Evolutionary conservation across 169 alveolate genomes (phyloP), one percentile per base, ranked within the genome.

Genomic region (Plasmodium reichenowi): DNA sequence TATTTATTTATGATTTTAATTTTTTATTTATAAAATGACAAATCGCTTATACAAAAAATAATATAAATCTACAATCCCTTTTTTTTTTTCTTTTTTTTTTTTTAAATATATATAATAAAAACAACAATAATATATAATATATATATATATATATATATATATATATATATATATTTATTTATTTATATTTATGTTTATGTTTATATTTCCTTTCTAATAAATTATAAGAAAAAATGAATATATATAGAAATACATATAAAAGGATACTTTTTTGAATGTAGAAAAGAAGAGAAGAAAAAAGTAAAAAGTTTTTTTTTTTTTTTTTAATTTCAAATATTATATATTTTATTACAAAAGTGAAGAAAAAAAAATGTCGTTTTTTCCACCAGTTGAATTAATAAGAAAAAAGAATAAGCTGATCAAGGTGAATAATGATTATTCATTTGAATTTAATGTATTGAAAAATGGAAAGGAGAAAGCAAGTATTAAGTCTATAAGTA

Each of bases 401-500:
- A 43, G 70, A 47, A 80, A 68, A 60, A 78, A 22, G 67, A 80
- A 60, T 12, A 54, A 8, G 26, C 38, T 20, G 3, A 26, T 12
- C 15, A 24, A 32, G 6, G 78, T 67, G 12, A 43, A 10, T 8
- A 68, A 80, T 13, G 72, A 80, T 15, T 56, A 43, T 32, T 62
- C 70, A 24, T 68, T 80, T 64, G 52, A 86, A 8, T 86, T 86
- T 60, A 72, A 72, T n/a, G 45, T 71, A 45, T 43, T 86, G 32
- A 70, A 50, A 63, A 20, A 10, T 17, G 76, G 76, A 71, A 58
- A 60, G 22, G 88, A 15, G 17, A 32, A 86, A 10, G 43, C 76
- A 13, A 6, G 71, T 59, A 50, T 86, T 52, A 86, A 72, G 24
- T 71, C 92, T 5, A 72, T 86, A 43, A 71, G 88, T 38, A 62